phyloP scores from a whole-genome alignment of 768 basidiomycete species.

The Lactarius hatsudake region DNA sequence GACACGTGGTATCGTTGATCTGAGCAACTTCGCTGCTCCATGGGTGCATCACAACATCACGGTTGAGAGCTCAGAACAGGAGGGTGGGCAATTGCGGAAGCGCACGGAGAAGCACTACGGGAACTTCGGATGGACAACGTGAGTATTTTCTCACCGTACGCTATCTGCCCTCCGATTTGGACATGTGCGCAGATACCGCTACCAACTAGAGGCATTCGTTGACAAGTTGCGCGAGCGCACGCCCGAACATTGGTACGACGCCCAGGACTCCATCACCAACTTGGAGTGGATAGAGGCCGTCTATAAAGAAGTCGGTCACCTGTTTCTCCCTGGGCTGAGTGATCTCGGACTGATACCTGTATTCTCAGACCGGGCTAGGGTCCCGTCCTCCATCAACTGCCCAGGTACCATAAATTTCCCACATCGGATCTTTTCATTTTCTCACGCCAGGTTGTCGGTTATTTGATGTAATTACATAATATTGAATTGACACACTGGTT shows the following conservation, averaged over 20 bases:
- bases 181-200: constrained; percentile 41
- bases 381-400: constrained; percentile 21
- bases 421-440: neutral
- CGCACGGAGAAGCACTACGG: constrained; percentile 48
- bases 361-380: constrained; percentile 16
- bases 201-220: constrained; percentile 57
- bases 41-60: constrained; percentile 47
- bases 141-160: neutral
- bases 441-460: neutral
- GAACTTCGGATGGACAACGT: constrained; percentile 48
- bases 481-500: neutral
- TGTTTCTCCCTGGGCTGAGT: neutral
- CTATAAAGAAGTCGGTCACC: constrained; percentile 21
- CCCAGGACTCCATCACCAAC: constrained; percentile 20
- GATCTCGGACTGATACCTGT: neutral
- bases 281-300: constrained; percentile 25
- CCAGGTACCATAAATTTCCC: constrained; percentile 1
- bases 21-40: constrained; percentile 44
- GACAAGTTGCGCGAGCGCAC: constrained; percentile 45
- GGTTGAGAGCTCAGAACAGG: constrained; percentile 32
- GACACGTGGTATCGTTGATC: constrained; percentile 38
- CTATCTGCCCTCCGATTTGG: neutral
- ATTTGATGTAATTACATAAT: constrained; percentile 6
- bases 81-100: constrained; percentile 30
- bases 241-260: constrained; percentile 40